Evolutionary conservation across 73 alveolate species (phyloP), one percentile per base, ranked within the genome.

Genomic region (Diophrys appendiculata): DNA sequence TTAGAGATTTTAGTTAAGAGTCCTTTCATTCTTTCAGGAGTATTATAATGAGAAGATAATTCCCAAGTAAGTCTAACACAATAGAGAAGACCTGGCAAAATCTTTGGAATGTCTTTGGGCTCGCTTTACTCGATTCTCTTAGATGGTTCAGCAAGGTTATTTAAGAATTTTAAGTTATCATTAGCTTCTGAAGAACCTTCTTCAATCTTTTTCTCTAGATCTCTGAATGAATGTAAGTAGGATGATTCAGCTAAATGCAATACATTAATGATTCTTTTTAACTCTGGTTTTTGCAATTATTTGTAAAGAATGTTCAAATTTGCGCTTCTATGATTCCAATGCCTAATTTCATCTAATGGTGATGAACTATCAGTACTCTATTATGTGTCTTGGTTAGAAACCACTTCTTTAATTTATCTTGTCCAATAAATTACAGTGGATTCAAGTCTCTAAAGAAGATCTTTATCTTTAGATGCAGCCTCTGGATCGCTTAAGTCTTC

Each of bases 381-480:
- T 65, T 91, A 92, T 0, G 96, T 89, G 83, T 97, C 99, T 82
- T 97, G 96, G 80, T 96, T 97, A 33, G 97, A 93, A 25, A 95
- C 95, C 29, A 97, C 95, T n/a, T 96, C 99, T 76, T 97, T 94
- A 70, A 97, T 97, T 82, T 97, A 96, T 87, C 99, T 92, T 14
- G 99, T 96, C 99, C 99, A 97, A 81, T 92, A 94, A 33, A 97
- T 95, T 71, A 97, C 94, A 26, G 98, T 96, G 25, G 98, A 90
- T 78, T 97, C 99, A 35, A 97, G 94, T 84, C 99, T 93, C 52
- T 97, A 92, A 2, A 96, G 95, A 60, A 97, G 84, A 75, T 97
- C 99, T 81, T 97, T 97, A 82, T 97, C 99, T 80, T 96, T 96
- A 22, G 99, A 93, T 0, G 99, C 99, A 35, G 93, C 97, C 23